Conservation (phyloP, 768 basidiomycete genomes). For the Pisolithus orientalis region DNA sequence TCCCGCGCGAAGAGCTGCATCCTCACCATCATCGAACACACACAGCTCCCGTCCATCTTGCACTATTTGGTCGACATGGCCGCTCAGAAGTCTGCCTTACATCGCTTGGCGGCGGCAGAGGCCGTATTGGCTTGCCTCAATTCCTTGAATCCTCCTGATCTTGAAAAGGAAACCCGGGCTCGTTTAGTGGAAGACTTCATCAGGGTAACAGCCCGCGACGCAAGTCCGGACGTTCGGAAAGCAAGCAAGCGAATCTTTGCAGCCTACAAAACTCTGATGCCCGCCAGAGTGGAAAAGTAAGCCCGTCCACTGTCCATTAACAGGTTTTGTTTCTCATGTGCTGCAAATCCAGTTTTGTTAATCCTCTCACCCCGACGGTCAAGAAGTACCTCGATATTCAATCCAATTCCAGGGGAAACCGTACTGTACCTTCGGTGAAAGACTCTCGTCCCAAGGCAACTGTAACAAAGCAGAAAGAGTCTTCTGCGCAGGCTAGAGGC, state of each 20-base stretch:
- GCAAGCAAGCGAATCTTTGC: conserved; percentile 66
- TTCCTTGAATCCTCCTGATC: conserved; percentile 71
- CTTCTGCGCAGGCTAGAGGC: background rate
- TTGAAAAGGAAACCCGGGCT: conserved; percentile 62
- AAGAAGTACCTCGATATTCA: conserved; percentile 67
- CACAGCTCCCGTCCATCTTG: conserved; percentile 60
- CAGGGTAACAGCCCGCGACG: conserved; percentile 59
- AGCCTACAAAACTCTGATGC: conserved; percentile 66
- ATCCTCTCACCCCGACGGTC: conserved; percentile 68
- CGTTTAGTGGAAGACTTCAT: conserved; percentile 68
- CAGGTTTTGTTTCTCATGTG: conserved; percentile 4
- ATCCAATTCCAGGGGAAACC: background rate
- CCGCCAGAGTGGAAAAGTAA: conserved; percentile 61
- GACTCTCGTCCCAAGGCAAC: background rate
- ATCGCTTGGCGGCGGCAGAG: conserved; percentile 63
- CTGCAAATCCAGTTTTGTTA: conserved; percentile 48
- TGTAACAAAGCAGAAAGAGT: background rate
- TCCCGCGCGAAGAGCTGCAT: conserved; percentile 60
- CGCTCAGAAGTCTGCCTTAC: conserved; percentile 62
- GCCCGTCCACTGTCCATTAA: conserved; percentile 11
- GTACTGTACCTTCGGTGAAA: conserved; percentile 2
- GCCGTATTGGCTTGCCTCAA: conserved; percentile 60
- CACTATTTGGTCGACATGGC: conserved; percentile 49
- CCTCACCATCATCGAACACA: conserved; percentile 53
- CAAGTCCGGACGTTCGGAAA: conserved; percentile 70